Base-by-base conservation (phyloP, 768 basidiomycete species). In the Cubamyces lactineus region DNA sequence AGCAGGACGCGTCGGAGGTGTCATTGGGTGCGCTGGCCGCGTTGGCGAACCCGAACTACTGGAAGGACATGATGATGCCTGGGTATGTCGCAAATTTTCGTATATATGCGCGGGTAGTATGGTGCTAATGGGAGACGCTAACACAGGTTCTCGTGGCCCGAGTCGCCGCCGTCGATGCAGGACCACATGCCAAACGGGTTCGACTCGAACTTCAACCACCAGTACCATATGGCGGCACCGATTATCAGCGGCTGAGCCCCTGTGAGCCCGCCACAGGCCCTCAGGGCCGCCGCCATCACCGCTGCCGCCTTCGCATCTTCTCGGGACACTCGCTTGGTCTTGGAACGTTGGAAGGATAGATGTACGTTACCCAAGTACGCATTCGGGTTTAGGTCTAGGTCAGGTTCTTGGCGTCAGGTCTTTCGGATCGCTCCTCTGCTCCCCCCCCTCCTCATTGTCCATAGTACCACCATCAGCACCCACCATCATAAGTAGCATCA, bases 61-160 rank as follows among this genome's bases (percentile, higher is more conserved):
- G 88, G 89, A 74, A 81, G 46, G 88, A 83, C 51, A 87, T 91
- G 86, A 88, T 92, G 89, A 89, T 92, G 88, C 91, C 91, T 40
- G 91, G 91, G 87, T 88, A 39, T 40, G 67, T 66, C 7, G 2
- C 24, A 1, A 13, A n/a, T 16, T n/a, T 19, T 13, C 34, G 8
- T 12, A n/a, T 7, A 23, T 2, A 0, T 48, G 26, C 21, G 9
- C 24, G 46, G 53, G 2, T 28, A 2, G 23, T 19, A 40, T 16
- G 15, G 1, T 39, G 16, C 62, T 51, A 15, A 53, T n/a, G n/a
- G 1, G 16, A 5, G 28, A 17, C 16, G 9, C 1, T 4, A 11
- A 19, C 17, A 23, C 53, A 67, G 66, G 28, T 67, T 55, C 49
- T 51, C 63, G 0, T 67, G 66, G 66, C 66, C 66, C 5, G 66